Evolutionary conservation across 2,329 filamentous ascomycete species (phyloP).

Genomic region (Fusarium xyrophilum): DNA sequence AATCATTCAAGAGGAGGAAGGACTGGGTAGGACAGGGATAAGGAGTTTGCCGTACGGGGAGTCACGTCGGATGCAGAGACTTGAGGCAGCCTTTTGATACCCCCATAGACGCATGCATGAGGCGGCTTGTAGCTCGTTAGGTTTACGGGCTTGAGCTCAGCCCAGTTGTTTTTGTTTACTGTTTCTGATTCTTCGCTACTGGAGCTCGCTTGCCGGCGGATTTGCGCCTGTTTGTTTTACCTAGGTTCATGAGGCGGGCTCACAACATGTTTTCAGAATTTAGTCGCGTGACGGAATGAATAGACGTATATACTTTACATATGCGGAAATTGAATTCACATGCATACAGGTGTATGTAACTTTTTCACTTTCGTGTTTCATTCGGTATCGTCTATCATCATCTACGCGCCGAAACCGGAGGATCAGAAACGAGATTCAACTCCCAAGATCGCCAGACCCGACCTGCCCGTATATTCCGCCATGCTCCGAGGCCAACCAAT

Average conservation of each 20-base stretch:
- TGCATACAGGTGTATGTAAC: not conserved
- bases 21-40: conserved; percentile 5
- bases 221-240: conserved; percentile 3
- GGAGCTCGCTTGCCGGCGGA: not conserved
- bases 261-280: not conserved
- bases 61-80: conserved; percentile 37
- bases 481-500: conserved; percentile 33
- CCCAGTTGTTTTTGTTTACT: conserved; percentile 30
- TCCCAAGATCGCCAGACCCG: conserved; percentile 39
- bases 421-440: conserved; percentile 37
- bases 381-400: conserved; percentile 25
- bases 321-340: not conserved
- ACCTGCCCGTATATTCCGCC: conserved; percentile 32
- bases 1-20: not conserved
- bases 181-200: conserved; percentile 16
- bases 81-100: conserved; percentile 43
- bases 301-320: conserved; percentile 11
- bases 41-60: conserved; percentile 33
- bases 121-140: conserved; percentile 36
- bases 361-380: conserved; percentile 15
- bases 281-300: conserved; percentile 13
- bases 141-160: conserved; percentile 25
- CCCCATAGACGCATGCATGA: conserved; percentile 48
- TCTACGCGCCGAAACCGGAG: conserved; percentile 13
- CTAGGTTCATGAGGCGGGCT: not conserved